Percentiles rank a stretch among this genome's conserved stretches.
Evolutionary conservation across 495 filamentous ascomycete species (phyloP).

Genomic region (Podospora tetraspora): DNA sequence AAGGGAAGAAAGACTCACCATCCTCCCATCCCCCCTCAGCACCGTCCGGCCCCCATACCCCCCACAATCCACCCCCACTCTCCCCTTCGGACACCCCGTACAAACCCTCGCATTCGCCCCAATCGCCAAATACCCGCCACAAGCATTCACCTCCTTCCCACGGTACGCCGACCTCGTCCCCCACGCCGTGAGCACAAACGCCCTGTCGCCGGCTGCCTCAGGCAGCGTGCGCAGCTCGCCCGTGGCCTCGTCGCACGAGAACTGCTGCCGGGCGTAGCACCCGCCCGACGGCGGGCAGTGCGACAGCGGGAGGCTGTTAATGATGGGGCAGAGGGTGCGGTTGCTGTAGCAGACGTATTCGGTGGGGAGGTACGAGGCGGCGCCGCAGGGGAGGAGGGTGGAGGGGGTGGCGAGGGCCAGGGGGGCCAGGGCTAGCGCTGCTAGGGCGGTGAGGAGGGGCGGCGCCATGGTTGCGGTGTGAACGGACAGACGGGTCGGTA

Average conservation of each 20-base stretch:
- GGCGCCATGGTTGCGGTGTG: background rate
- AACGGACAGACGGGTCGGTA: background rate
- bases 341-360: constrained; percentile 19
- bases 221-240: constrained; percentile 2
- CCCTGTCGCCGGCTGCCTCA: background rate
- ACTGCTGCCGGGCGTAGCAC: constrained; percentile 11
- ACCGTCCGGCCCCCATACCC: constrained; percentile 10
- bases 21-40: constrained; percentile 9
- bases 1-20: constrained; percentile 3
- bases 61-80: constrained; percentile 7
- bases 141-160: constrained; percentile 9
- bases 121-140: constrained; percentile 16
- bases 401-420: background rate
- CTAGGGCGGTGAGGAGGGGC: background rate
- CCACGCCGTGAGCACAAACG: constrained; percentile 8
- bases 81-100: background rate
- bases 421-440: background rate
- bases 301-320: constrained; percentile 9
- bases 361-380: constrained; percentile 9
- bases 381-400: constrained; percentile 2
- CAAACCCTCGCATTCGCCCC: constrained; percentile 18
- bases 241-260: constrained; percentile 2
- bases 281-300: constrained; percentile 12
- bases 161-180: constrained; percentile 5
- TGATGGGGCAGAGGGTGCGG: constrained; percentile 11